phyloP scores from a whole-genome alignment of 148 eudicot species.

The Rhododendron ferrugineum region DNA sequence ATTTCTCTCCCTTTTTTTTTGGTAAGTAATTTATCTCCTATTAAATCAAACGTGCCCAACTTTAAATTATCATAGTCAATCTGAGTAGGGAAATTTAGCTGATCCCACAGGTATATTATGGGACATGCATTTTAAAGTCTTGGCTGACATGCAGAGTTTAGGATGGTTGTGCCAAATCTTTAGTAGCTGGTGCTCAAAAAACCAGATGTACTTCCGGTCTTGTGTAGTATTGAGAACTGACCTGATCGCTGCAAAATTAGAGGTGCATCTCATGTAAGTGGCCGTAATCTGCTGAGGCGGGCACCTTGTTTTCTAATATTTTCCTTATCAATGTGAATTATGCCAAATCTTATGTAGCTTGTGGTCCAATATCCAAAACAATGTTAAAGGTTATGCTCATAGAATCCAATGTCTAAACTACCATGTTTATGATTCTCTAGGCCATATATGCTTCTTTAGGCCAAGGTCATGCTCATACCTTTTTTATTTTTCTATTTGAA shows the following conservation, averaged over 20 bases:
- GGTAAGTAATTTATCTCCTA: neutral
- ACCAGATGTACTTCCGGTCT: neutral
- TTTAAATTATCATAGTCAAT: neutral
- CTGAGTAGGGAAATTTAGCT: neutral
- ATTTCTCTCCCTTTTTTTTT: neutral
- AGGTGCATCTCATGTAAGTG: neutral
- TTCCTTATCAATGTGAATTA: neutral
- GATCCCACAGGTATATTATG: neutral
- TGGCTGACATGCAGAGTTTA: neutral
- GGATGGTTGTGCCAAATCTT: neutral
- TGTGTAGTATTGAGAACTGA: neutral
- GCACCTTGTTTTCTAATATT: neutral
- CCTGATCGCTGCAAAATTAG: neutral
- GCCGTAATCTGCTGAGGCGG: neutral
- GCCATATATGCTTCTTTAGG: neutral
- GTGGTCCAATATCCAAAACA: conserved; percentile 2
- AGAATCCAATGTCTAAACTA: neutral
- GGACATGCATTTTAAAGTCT: neutral
- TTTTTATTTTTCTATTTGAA: neutral
- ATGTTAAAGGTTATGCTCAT: neutral
- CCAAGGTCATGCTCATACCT: neutral
- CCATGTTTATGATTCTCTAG: neutral
- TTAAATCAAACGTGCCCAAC: neutral
- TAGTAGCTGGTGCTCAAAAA: neutral
- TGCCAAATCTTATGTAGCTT: neutral